Evolutionary conservation across 352 stramenopile genomes (phyloP).

Genomic region (Pythium scleroteichum): DNA sequence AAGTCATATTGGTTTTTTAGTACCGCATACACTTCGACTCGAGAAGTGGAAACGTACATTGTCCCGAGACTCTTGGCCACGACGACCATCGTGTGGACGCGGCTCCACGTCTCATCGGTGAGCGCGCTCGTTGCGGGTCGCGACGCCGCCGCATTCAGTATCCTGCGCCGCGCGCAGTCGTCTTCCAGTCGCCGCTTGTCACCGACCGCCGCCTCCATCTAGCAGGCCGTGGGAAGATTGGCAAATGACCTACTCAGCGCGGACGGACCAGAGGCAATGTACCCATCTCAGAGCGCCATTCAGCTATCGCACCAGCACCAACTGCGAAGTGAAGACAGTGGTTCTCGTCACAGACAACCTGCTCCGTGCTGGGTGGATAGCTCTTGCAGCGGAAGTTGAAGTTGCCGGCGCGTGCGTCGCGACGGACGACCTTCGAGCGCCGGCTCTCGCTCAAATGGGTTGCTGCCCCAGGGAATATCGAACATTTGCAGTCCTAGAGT

Average conservation of each 20-base stretch:
- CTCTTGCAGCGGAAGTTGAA: conserved; percentile 10
- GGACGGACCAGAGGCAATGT: background rate
- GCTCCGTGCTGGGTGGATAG: conserved; percentile 10
- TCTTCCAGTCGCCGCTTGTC: too few relatives aligned
- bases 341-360: background rate
- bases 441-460: too few relatives aligned
- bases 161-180: too few relatives aligned
- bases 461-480: too few relatives aligned
- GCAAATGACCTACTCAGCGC: too few relatives aligned
- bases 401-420: conserved; percentile 12
- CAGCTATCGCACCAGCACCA: background rate
- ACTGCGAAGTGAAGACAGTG: background rate
- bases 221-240: too few relatives aligned
- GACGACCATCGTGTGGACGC: conserved; percentile 15
- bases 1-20: too few relatives aligned
- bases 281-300: conserved; percentile 1
- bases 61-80: conserved; percentile 14
- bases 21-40: too few relatives aligned
- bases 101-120: conserved; percentile 10
- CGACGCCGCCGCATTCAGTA: background rate
- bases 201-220: background rate
- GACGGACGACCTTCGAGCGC: too few relatives aligned
- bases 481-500: too few relatives aligned
- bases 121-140: conserved; percentile 15
- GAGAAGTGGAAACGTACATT: conserved; percentile 16